phyloP scores from a whole-genome alignment of 2,329 filamentous ascomycete genomes.

The Apiospora phragmitis region DNA sequence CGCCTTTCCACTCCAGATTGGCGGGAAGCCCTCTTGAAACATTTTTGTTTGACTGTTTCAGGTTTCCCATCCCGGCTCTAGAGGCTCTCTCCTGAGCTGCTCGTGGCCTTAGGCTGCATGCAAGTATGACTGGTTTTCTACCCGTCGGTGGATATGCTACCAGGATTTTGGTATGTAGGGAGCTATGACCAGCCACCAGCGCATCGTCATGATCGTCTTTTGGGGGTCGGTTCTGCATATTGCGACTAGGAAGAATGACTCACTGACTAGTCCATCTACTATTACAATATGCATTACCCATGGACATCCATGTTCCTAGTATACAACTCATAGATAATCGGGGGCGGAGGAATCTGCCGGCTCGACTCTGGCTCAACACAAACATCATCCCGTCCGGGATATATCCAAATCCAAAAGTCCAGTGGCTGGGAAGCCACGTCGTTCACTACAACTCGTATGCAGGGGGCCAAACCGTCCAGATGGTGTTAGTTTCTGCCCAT shows the following conservation, averaged over 20 bases:
- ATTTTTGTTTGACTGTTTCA: conserved; percentile 7
- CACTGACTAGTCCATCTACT: background rate
- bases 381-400: conserved; percentile 8
- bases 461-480: conserved; percentile 12
- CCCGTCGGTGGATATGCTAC: background rate
- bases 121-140: conserved; percentile 8
- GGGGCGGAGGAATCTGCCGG: background rate
- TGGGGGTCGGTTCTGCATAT: conserved; percentile 2
- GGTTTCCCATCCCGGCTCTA: background rate
- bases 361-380: background rate
- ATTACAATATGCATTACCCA: background rate
- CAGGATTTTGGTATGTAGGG: background rate
- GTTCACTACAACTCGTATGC: conserved; percentile 10
- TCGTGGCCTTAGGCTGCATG: conserved; percentile 1
- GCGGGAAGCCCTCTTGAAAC: conserved; percentile 2
- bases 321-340: conserved; percentile 5
- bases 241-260: conserved; percentile 1
- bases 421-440: conserved; percentile 14
- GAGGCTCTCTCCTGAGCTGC: background rate
- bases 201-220: conserved; percentile 11
- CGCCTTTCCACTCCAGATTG: background rate
- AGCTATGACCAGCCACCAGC: conserved; percentile 4
- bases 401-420: conserved; percentile 6
- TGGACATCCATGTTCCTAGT: background rate
- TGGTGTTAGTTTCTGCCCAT: background rate